Conservation (phyloP, 2,329 filamentous ascomycete species). For the Fusarium nodosum region DNA sequence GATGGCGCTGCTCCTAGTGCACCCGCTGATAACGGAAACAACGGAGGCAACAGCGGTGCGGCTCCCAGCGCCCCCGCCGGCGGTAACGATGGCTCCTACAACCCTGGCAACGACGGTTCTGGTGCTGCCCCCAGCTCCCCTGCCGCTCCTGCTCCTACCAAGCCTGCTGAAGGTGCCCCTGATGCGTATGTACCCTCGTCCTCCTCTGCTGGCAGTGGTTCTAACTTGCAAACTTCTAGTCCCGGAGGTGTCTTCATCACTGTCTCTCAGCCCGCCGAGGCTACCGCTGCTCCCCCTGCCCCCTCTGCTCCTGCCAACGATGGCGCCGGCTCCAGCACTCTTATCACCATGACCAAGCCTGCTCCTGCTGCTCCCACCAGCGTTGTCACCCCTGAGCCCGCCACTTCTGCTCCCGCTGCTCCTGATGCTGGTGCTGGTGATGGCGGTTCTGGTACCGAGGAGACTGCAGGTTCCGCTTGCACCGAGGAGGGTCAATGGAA, state of each 20-base stretch:
- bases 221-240: constrained; percentile 49
- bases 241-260: constrained; percentile 62
- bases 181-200: constrained; percentile 48
- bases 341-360: constrained; percentile 46
- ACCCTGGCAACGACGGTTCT: constrained; percentile 6
- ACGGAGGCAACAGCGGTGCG: constrained; percentile 12
- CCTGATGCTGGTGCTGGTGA: constrained; percentile 41
- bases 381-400: constrained; percentile 29
- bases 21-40: constrained; percentile 9
- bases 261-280: constrained; percentile 45
- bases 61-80: constrained; percentile 7
- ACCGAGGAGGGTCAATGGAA: constrained; percentile 69
- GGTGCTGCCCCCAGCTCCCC: constrained; percentile 30
- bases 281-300: constrained; percentile 42
- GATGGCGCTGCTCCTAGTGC: constrained; percentile 13
- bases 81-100: constrained; percentile 9
- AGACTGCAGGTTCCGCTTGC: constrained; percentile 61
- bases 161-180: constrained; percentile 40
- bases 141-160: constrained; percentile 35
- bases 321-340: constrained; percentile 37
- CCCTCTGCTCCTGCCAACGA: constrained; percentile 35
- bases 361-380: constrained; percentile 34
- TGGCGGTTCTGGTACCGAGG: constrained; percentile 48
- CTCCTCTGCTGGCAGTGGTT: constrained; percentile 12
- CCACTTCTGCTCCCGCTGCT: constrained; percentile 30